phyloP scores from a whole-genome alignment of 306 rosid species.

The Fagus crenata region DNA sequence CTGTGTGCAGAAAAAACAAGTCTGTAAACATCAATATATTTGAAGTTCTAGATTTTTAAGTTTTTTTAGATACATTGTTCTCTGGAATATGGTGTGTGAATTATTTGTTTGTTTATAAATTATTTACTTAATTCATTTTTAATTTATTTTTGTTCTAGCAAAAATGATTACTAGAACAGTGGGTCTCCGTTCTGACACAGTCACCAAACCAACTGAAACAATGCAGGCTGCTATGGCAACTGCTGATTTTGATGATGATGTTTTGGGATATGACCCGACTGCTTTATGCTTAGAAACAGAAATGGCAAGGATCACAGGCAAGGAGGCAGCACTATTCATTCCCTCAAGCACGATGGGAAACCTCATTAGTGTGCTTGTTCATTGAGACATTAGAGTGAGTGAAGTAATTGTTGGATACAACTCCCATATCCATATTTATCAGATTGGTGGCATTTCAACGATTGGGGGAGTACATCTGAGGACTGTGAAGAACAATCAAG shows the following conservation, averaged over 20 bases:
- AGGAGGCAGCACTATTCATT: constrained; percentile 88
- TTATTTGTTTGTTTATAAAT: constrained; percentile 1
- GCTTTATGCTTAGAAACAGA: constrained; percentile 65
- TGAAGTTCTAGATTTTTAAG: constrained; percentile 16
- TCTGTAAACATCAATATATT: constrained; percentile 24
- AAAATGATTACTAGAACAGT: constrained; percentile 68
- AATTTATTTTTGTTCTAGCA: constrained; percentile 21
- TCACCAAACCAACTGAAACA: constrained; percentile 77
- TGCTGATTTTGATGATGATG: constrained; percentile 93
- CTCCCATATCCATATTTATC: constrained; percentile 69
- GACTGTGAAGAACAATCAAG: constrained; percentile 60
- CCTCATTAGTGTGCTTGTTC: constrained; percentile 81
- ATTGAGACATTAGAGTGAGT: constrained; percentile 85
- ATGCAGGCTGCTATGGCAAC: constrained; percentile 84
- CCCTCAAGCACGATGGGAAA: constrained; percentile 98
- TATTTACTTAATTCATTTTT: background rate
- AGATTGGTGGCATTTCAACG: constrained; percentile 91
- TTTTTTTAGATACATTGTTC: background rate
- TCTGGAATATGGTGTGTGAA: constrained; percentile 8
- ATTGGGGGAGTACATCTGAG: constrained; percentile 92
- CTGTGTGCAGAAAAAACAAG: constrained; percentile 37
- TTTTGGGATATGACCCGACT: constrained; percentile 68
- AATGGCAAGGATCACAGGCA: constrained; percentile 72
- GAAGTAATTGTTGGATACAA: constrained; percentile 86
- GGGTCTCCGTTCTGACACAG: constrained; percentile 88